These are phyloP conservation scores for Phytophthora chlamydospora DNA, from an alignment of 352 stramenopile species.

Conservation along the genomic window DNA sequence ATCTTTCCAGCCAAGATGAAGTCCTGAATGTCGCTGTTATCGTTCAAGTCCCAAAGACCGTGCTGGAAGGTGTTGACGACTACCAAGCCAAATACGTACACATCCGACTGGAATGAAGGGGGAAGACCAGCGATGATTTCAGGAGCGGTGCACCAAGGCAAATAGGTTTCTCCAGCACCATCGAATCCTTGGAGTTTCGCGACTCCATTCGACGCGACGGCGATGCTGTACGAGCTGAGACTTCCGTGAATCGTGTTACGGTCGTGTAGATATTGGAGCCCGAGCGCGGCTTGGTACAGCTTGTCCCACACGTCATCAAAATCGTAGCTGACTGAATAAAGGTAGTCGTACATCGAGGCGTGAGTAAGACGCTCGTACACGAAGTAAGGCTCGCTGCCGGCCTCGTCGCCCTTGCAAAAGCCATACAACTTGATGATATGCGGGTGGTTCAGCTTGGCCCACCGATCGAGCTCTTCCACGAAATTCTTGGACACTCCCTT, in stretches of 20 bases:
- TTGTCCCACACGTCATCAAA: constrained; percentile 14
- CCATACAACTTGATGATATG: constrained; percentile 38
- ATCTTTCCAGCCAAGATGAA: constrained; percentile 3
- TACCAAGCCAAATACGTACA: constrained; percentile 12
- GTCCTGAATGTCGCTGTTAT: not conserved
- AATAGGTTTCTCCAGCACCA: not conserved
- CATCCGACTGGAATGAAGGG: constrained; percentile 15
- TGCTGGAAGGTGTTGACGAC: not conserved
- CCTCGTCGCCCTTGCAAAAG: constrained; percentile 1
- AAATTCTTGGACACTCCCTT: constrained; percentile 5
- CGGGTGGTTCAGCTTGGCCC: constrained; percentile 26
- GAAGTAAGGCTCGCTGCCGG: constrained; percentile 18
- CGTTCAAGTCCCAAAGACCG: not conserved
- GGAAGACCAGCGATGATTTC: constrained; percentile 14
- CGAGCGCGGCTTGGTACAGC: constrained; percentile 31
- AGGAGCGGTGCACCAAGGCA: not conserved
- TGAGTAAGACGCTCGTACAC: constrained; percentile 13
- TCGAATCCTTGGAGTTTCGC: constrained; percentile 19
- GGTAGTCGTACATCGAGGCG: not conserved
- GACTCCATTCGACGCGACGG: constrained; percentile 5
- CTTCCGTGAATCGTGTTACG: constrained; percentile 24
- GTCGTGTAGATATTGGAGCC: constrained; percentile 39
- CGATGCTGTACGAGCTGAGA: constrained; percentile 15
- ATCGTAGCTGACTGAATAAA: no score
- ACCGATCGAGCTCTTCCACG: constrained; percentile 14